These are phyloP conservation scores for Colletotrichum noveboracense DNA, from an alignment of 2,329 filamentous ascomycete species.

Conservation along the genomic window DNA sequence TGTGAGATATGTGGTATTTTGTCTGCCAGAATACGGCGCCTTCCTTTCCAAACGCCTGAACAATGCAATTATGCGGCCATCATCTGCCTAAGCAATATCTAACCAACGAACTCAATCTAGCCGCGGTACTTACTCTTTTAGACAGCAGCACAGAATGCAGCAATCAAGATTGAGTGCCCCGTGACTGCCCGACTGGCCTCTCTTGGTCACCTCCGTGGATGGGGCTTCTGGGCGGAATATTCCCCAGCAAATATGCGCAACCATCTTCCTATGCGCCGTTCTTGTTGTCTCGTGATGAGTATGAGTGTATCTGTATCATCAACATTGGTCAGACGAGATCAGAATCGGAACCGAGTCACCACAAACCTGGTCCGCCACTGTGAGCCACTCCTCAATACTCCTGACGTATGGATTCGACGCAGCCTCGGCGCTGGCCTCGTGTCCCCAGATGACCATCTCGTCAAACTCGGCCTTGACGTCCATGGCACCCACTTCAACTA, in stretches of 20 bases:
- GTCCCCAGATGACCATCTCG: constrained; percentile 81
- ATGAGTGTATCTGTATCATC: constrained; percentile 38
- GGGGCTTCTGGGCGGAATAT: neutral
- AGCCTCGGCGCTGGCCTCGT: constrained; percentile 70
- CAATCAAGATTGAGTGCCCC: neutral
- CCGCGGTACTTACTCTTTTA: neutral
- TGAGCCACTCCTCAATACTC: constrained; percentile 81
- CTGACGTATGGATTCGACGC: constrained; percentile 73
- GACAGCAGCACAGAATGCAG: accelerated
- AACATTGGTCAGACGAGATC: constrained; percentile 16
- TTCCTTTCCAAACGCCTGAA: neutral
- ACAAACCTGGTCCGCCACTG: constrained; percentile 70
- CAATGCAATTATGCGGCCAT: neutral
- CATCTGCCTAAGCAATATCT: neutral
- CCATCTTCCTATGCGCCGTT: neutral
- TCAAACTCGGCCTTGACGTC: constrained; percentile 74
- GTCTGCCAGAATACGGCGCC: neutral
- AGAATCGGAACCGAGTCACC: neutral
- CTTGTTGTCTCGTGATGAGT: constrained; percentile 14
- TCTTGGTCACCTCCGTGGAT: neutral
- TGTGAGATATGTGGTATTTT: neutral
- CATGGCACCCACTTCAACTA: constrained; percentile 56
- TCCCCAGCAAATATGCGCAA: neutral
- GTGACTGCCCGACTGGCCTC: neutral
- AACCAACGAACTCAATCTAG: neutral